phyloP scores from a whole-genome alignment of 176 grass and related monocot species.

The Alloteropsis semialata region DNA sequence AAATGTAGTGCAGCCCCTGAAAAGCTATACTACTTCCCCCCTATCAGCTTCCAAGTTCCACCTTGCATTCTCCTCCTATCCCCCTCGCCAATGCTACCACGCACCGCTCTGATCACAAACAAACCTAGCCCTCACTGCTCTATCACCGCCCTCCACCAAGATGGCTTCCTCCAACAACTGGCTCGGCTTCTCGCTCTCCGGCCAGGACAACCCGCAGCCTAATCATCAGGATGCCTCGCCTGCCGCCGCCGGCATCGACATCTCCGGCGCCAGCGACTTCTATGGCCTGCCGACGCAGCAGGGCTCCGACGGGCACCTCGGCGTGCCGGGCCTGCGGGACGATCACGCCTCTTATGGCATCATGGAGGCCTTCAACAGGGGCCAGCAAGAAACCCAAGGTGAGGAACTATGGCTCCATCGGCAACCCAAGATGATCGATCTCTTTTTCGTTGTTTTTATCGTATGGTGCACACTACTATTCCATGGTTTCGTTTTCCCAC shows the following conservation, averaged over 20 bases:
- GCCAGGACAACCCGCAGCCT: constrained; percentile 52
- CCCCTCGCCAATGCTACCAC: constrained; percentile 33
- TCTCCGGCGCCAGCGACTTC: constrained; percentile 42
- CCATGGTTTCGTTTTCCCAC: constrained; percentile 3
- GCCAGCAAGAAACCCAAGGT: constrained; percentile 46
- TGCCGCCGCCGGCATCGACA: constrained; percentile 32
- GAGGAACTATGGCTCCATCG: constrained; percentile 1
- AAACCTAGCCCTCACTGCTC: constrained; percentile 12
- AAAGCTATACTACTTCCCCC: constrained; percentile 16
- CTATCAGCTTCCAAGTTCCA: constrained; percentile 16
- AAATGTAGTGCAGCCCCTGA: constrained; percentile 39
- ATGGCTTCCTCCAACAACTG: constrained; percentile 79
- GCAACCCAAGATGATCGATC: background rate
- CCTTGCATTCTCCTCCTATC: background rate
- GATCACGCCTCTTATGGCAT: constrained; percentile 46
- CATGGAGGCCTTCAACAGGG: constrained; percentile 53
- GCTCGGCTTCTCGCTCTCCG: constrained; percentile 68
- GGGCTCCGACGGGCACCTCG: constrained; percentile 31
- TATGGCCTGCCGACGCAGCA: constrained; percentile 35
- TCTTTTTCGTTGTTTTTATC: background rate
- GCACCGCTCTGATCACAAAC: constrained; percentile 29
- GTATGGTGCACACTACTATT: background rate
- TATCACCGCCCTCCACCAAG: background rate
- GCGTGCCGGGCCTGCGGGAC: constrained; percentile 6
- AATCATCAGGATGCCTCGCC: constrained; percentile 45